phyloP scores from a whole-genome alignment of 108 stramenopile species.

The Aurantiochytrium sp. region DNA sequence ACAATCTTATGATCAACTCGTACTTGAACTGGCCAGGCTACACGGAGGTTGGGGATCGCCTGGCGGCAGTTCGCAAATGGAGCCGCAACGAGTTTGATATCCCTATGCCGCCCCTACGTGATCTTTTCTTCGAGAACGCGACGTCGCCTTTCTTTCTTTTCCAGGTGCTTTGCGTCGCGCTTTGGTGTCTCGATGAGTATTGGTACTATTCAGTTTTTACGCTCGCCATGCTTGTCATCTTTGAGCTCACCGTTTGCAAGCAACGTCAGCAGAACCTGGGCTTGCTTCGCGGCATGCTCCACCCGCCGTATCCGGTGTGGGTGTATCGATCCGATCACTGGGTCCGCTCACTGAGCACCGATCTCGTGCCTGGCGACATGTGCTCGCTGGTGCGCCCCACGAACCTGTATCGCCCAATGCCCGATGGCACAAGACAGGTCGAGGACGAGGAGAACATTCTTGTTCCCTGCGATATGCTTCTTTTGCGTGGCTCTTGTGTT shows the following conservation, averaged over 20 bases:
- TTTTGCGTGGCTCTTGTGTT: constrained; percentile 73
- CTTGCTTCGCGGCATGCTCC: constrained; percentile 63
- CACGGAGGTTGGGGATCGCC: neutral
- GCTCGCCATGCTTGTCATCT: constrained; percentile 72
- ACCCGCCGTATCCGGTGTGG: constrained; percentile 22
- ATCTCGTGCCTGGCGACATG: constrained; percentile 83
- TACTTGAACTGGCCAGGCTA: neutral
- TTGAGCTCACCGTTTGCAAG: constrained; percentile 79
- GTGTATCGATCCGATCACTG: constrained; percentile 59
- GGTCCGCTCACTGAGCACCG: constrained; percentile 52
- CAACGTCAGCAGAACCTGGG: constrained; percentile 69
- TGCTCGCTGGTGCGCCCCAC: constrained; percentile 52
- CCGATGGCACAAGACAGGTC: neutral
- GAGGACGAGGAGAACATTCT: constrained; percentile 7
- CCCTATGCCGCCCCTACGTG: constrained; percentile 73
- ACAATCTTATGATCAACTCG: neutral
- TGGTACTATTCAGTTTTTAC: constrained; percentile 96
- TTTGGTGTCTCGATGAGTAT: constrained; percentile 96
- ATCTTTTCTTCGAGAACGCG: constrained; percentile 73
- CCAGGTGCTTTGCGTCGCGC: constrained; percentile 87
- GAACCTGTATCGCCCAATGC: neutral
- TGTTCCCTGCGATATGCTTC: constrained; percentile 77
- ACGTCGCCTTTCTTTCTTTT: constrained; percentile 92
- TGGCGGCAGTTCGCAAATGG: constrained; percentile 44
- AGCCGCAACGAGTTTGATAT: constrained; percentile 72